Evolutionary conservation across 257 asterid species (phyloP).

Genomic region (Thymus quinquecostatus): DNA sequence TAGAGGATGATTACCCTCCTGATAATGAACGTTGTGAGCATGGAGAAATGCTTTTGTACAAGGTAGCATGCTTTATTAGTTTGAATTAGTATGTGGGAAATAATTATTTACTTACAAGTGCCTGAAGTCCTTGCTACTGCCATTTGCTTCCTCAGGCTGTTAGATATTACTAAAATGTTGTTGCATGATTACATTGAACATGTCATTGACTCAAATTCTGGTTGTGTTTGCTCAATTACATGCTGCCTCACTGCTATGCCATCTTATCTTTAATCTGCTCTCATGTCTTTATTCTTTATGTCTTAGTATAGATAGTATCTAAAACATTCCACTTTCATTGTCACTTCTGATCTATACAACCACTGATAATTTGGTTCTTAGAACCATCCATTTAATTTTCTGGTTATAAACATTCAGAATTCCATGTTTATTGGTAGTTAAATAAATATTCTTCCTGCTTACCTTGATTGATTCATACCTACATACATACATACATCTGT

Average conservation of each 20-base stretch:
- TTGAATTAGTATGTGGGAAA: slow-evolving; percentile 14
- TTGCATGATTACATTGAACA: slow-evolving; percentile 20
- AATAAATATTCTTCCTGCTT: neutral
- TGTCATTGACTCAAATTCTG: slow-evolving; percentile 10
- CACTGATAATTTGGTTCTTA: slow-evolving; percentile 22
- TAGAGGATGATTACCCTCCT: slow-evolving; percentile 97
- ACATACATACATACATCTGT: neutral
- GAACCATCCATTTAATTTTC: neutral
- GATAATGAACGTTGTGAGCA: slow-evolving; percentile 95
- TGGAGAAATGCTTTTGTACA: slow-evolving; percentile 97
- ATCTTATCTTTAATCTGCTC: neutral
- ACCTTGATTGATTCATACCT: neutral
- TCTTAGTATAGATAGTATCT: neutral
- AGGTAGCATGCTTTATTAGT: slow-evolving; percentile 50
- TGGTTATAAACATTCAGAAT: slow-evolving; percentile 13
- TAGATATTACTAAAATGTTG: slow-evolving; percentile 17
- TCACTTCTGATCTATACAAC: slow-evolving; percentile 13
- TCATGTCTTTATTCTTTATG: neutral
- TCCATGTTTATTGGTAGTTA: neutral
- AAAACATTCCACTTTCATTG: neutral
- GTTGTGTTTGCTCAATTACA: neutral
- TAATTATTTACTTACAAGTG: slow-evolving; percentile 7
- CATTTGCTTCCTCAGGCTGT: slow-evolving; percentile 16
- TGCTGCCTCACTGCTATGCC: slow-evolving; percentile 11
- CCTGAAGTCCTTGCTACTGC: slow-evolving; percentile 27